These are phyloP conservation scores for Gliomastix tumulicola DNA, from an alignment of 2,329 filamentous ascomycete species.

Conservation along the genomic window DNA sequence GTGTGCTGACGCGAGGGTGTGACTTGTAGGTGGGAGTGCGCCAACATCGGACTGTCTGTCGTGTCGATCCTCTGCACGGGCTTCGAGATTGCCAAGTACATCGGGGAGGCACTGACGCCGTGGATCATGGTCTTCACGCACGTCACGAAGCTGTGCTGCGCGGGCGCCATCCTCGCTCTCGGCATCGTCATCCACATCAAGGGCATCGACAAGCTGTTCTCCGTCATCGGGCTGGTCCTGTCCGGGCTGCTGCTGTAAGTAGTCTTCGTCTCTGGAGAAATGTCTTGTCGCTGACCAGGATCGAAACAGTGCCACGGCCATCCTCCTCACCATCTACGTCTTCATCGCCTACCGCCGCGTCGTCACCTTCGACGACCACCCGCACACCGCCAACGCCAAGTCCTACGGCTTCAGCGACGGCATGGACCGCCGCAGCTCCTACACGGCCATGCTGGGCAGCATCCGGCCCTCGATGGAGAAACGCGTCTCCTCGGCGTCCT, in stretches of 20 bases:
- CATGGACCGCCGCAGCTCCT: conserved; percentile 16
- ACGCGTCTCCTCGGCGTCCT: conserved; percentile 14
- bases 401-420: conserved; percentile 35
- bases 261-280: conserved; percentile 1
- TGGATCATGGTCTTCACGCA: conserved; percentile 46
- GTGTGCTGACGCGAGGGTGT: no score
- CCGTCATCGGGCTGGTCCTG: conserved; percentile 38
- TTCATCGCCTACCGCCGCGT: conserved; percentile 39
- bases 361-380: conserved; percentile 41
- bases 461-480: conserved; percentile 16
- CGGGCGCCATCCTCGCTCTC: conserved; percentile 38
- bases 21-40: conserved; percentile 49
- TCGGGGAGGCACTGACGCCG: conserved; percentile 44
- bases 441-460: conserved; percentile 14
- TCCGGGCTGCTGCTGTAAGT: conserved; percentile 42
- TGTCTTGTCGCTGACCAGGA: conserved; percentile 5
- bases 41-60: conserved; percentile 42
- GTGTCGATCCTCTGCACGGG: conserved; percentile 37
- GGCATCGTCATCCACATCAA: conserved; percentile 44
- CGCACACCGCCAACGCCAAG: conserved; percentile 41
- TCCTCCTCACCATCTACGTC: conserved; percentile 38
- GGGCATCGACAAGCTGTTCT: conserved; percentile 37
- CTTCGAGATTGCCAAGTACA: conserved; percentile 37
- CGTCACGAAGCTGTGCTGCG: conserved; percentile 40
- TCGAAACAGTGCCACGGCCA: conserved; percentile 27